Conservation (phyloP, 2,329 filamentous ascomycete genomes). For the Monosporascus cannonballus region DNA sequence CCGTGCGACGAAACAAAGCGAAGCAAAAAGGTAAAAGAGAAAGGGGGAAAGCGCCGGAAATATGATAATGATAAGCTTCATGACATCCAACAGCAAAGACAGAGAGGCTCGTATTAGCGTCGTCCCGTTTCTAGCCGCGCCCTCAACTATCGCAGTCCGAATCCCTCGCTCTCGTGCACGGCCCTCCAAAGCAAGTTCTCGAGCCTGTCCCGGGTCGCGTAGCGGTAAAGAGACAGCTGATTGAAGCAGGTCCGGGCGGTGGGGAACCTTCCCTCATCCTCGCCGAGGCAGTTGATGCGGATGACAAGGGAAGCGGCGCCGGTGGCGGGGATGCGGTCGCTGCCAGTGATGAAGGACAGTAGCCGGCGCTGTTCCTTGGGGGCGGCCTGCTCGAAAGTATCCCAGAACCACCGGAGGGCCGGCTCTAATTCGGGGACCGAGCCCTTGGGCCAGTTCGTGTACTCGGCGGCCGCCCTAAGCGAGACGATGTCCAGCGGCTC, state of each 20-base stretch:
- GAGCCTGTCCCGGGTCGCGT: slow-evolving; percentile 58
- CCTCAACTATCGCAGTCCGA: slow-evolving; percentile 67
- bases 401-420: slow-evolving; percentile 83
- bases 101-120: slow-evolving; percentile 1
- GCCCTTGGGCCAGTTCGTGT: slow-evolving; percentile 67
- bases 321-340: slow-evolving; percentile 83
- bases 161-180: slow-evolving; percentile 85
- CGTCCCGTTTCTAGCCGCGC: neutral
- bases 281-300: slow-evolving; percentile 67
- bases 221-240: slow-evolving; percentile 69
- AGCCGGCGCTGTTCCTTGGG: slow-evolving; percentile 69
- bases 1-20: too few species aligned
- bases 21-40: too few species aligned
- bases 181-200: slow-evolving; percentile 75
- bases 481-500: slow-evolving; percentile 74
- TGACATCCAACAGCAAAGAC: too few species aligned
- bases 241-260: slow-evolving; percentile 92
- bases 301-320: slow-evolving; percentile 74
- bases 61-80: too few species aligned
- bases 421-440: slow-evolving; percentile 49
- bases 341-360: slow-evolving; percentile 82
- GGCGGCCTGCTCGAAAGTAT: slow-evolving; percentile 62
- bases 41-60: neutral
- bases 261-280: slow-evolving; percentile 69
- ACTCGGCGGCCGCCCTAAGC: slow-evolving; percentile 69